A percentile compares a stretch with the other conserved stretches of the same genome.
phyloP scores from a whole-genome alignment of 306 rosid species.

The Vicia sativa region DNA sequence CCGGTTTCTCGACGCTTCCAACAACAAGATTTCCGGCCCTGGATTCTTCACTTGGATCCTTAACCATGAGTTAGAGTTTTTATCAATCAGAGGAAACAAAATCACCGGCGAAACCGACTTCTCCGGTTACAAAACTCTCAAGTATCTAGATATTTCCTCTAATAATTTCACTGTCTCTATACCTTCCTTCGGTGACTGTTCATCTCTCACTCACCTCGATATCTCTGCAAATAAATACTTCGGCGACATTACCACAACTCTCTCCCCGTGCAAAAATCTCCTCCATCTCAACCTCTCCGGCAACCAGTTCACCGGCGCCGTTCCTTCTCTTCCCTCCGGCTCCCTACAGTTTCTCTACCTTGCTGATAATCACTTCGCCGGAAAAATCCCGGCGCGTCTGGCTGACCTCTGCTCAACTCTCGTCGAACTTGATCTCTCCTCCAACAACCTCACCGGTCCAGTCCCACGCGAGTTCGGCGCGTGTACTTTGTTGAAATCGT shows the following conservation, averaged over 20 bases:
- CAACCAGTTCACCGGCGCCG: constrained; percentile 61
- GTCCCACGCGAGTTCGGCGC: constrained; percentile 57
- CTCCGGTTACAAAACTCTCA: constrained; percentile 45
- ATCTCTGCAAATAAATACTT: constrained; percentile 70
- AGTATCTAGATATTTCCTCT: constrained; percentile 61
- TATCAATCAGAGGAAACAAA: constrained; percentile 67
- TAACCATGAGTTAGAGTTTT: constrained; percentile 40
- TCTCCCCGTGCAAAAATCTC: constrained; percentile 56
- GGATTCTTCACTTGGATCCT: constrained; percentile 59
- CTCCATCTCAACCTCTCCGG: constrained; percentile 58
- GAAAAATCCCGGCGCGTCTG: constrained; percentile 53
- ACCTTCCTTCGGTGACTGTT: constrained; percentile 73
- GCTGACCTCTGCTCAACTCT: constrained; percentile 53
- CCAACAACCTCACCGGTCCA: constrained; percentile 52
- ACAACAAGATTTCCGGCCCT: constrained; percentile 61
- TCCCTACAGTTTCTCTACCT: constrained; percentile 58
- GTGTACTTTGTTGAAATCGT: constrained; percentile 47
- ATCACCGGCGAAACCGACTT: constrained; percentile 59
- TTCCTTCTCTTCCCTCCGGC: constrained; percentile 58
- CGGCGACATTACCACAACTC: constrained; percentile 56
- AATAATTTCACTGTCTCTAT: constrained; percentile 63
- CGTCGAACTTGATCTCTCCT: constrained; percentile 61
- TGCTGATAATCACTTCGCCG: constrained; percentile 51
- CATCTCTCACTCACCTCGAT: constrained; percentile 57
- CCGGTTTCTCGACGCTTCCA: constrained; percentile 63